Percentiles rank a stretch among this genome's conserved stretches.
phyloP scores from a whole-genome alignment of 768 basidiomycete species.

The Wakefieldia striispora region DNA sequence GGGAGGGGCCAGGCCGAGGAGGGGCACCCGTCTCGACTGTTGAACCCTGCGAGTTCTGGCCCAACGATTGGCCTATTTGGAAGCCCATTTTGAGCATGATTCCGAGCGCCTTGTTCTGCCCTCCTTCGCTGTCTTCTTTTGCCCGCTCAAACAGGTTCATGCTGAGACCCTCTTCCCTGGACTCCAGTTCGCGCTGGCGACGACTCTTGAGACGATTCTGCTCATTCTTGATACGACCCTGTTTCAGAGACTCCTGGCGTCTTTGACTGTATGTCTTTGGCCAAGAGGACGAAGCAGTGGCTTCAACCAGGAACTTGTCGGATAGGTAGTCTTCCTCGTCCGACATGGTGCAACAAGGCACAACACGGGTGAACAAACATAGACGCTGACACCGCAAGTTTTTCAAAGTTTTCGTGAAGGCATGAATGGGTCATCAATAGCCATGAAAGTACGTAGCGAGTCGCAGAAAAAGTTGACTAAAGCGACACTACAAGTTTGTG shows the following conservation, averaged over 20 bases:
- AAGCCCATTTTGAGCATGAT: constrained; percentile 98
- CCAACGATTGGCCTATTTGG: constrained; percentile 78
- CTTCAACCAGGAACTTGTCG: constrained; percentile 70
- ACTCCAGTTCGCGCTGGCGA: constrained; percentile 65
- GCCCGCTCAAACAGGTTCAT: constrained; percentile 81
- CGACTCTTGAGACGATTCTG: constrained; percentile 63
- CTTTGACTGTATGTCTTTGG: constrained; percentile 69
- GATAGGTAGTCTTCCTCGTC: constrained; percentile 85
- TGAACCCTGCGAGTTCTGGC: constrained; percentile 33
- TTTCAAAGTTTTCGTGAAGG: not conserved
- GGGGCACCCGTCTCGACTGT: constrained; percentile 1
- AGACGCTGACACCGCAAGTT: constrained; percentile 2
- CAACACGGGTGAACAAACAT: constrained; percentile 20
- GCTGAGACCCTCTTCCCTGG: constrained; percentile 73
- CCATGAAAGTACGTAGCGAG: constrained; percentile 29
- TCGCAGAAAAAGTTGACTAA: constrained; percentile 24
- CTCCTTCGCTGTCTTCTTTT: constrained; percentile 49
- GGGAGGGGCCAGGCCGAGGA: not conserved
- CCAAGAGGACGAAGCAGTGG: constrained; percentile 32
- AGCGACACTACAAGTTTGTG: constrained; percentile 32
- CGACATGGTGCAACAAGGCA: constrained; percentile 45
- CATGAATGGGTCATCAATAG: constrained; percentile 28
- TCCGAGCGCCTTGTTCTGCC: constrained; percentile 71
- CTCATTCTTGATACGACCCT: constrained; percentile 62
- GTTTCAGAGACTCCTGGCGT: constrained; percentile 62